Evolutionary conservation across 192 early-diverging fungal species (phyloP), one percentile per base, ranked within the genome.

Genomic region (Pilobolus umbonatus): DNA sequence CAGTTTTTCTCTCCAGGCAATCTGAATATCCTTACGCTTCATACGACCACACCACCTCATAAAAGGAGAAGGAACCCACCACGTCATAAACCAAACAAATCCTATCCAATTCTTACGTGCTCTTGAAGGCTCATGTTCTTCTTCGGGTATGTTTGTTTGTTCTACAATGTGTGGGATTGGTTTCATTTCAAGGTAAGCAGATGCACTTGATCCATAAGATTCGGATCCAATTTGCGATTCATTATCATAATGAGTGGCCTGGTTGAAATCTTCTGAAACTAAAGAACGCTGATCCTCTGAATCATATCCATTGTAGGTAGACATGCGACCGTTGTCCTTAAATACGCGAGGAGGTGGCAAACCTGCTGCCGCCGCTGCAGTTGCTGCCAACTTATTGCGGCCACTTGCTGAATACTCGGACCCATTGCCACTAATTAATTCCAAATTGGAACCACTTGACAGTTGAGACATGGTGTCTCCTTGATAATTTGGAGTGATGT

Each of bases 1-100:
- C 5, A 95, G 81, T 72, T 99, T 98, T 71, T 99, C 96, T 48
- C 96, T 82, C 96, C 96, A 99, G 12, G 96, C 96, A 74, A 91
- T 80, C 32, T 84, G 88, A 44, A 92, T 74, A 63, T 91, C 89
- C 19, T 71, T 77, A 46, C 83, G 80, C 67, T 84, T 80, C 83
- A 95, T 90, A 28, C 86, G 78, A 14, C 91, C 91, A 64, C 89
- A 87, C 62, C 69, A 80, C 11, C 32, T 52, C 50, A 98, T 58
- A n/a, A 72, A 80, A 30, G 56, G 57, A 22, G 80, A 79, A 14
- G 95, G 95, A 38, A 98, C 76, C 86, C 82, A 88, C 86, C 87
- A 91, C 10, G 83, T 92, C 55, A 78, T 77, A 35, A 72, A 44
- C 86, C 85, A 91, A 5, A 91, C 90, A 55, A 91, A 77, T 47